Evolutionary conservation across 129 eudicot species (phyloP), one percentile per base, ranked within the genome.

Genomic region (Flaveria linearis): DNA sequence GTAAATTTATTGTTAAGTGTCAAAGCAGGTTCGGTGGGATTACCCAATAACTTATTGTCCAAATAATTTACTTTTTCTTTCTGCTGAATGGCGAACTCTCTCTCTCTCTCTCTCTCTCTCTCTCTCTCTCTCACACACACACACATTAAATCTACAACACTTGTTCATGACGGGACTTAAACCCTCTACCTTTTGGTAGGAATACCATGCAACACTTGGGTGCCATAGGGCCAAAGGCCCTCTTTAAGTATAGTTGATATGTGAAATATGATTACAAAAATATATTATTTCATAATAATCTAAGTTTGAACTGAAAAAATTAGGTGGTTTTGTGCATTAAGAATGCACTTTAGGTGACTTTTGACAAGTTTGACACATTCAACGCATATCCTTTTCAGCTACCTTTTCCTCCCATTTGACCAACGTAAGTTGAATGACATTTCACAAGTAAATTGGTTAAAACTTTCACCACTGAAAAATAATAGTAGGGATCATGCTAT

Each of bases 341-440:
- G 30, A 62, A 62, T 62, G 26, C 68, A 62, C 43, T 62, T 22
- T 62, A 42, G 18, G 43, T 14, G 69, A 64, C 69, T 64, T 64
- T 30, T 64, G 25, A 33, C 47, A 13, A 1, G 23, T 64, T 33
- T 26, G 42, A 30, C 22, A 30, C 69, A 64, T 64, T 64, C 69
- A 64, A 64, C 13, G 14, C 47, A 15, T 30, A 28, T 63, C 39
- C 9, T 64, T 64, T 64, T 26, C 67, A 61, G 9, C 17, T 61
- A 25, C 6, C 25, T 61, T 26, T 58, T 58, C 65, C 39, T 58
- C 65, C 28, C 1, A 15, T 65, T 36, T 65, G 45, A 36, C 70
- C 15, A 65, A 65, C 25, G 39, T 39, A 66, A 41, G 16, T 25
- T 41, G 51, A 66, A 17, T 66, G 71, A 17, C 69, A 16, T 36